These are phyloP conservation scores for Endogone sp. DNA, from an alignment of 192 early-diverging fungal genomes.

Conservation along the genomic window DNA sequence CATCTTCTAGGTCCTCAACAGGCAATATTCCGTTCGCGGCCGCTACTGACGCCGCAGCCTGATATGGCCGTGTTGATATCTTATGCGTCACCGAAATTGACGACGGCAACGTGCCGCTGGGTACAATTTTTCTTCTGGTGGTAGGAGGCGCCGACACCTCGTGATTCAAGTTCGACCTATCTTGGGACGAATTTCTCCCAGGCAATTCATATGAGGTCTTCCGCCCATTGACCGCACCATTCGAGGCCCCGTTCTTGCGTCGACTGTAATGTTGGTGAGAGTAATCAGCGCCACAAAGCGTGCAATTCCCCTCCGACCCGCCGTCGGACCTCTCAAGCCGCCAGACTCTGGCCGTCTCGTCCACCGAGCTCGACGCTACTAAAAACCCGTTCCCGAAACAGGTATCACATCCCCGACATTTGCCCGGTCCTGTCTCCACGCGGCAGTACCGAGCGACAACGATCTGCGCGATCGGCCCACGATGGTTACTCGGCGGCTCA, in stretches of 20 bases:
- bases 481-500: constrained; percentile 9
- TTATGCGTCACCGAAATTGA: background rate
- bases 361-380: constrained; percentile 21
- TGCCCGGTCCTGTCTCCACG: constrained; percentile 15
- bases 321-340: constrained; percentile 18
- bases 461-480: constrained; percentile 11
- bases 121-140: background rate
- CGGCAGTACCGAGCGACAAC: constrained; percentile 23
- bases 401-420: constrained; percentile 12
- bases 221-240: background rate
- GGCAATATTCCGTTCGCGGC: background rate
- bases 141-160: background rate
- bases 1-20: background rate
- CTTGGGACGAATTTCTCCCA: background rate
- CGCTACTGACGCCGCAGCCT: background rate
- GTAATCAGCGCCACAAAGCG: constrained; percentile 16
- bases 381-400: constrained; percentile 29
- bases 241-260: background rate
- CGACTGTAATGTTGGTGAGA: background rate
- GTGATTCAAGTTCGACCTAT: background rate
- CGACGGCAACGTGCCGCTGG: background rate
- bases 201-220: background rate
- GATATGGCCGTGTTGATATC: background rate
- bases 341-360: constrained; percentile 25
- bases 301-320: constrained; percentile 1